Evolutionary conservation across 257 asterid species (phyloP).

Genomic region (Solanum commersonii): DNA sequence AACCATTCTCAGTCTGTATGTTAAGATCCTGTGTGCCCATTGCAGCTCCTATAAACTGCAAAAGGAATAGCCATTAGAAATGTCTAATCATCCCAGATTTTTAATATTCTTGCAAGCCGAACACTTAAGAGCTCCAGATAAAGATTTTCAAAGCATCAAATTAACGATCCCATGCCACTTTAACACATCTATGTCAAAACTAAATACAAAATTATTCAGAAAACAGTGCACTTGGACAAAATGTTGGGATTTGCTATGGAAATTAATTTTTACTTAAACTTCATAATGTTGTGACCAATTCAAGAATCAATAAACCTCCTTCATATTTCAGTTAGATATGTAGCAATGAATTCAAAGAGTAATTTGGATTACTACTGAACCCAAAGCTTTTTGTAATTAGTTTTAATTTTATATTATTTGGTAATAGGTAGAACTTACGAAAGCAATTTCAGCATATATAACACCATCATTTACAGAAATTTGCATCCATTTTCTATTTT

Average conservation of each 20-base stretch:
- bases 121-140: neutral
- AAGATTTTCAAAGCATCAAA: neutral
- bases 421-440: neutral
- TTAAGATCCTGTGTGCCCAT: conserved; percentile 50
- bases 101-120: neutral
- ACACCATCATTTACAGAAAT: neutral
- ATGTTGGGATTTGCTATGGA: neutral
- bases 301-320: neutral
- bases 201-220: neutral
- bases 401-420: neutral
- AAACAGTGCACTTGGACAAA: neutral
- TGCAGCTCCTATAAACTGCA: conserved; percentile 79
- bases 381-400: neutral
- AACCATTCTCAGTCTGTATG: conserved; percentile 54
- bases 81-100: neutral
- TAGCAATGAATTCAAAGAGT: neutral
- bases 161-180: neutral
- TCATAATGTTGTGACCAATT: neutral
- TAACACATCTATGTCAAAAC: neutral
- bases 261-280: neutral
- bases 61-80: neutral
- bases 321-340: neutral
- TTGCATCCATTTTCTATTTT: neutral
- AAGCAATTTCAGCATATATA: neutral
- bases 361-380: neutral